Evolutionary conservation across 2,329 filamentous ascomycete genomes (phyloP).

Genomic region (Myriosclerotinia scirpicola): DNA sequence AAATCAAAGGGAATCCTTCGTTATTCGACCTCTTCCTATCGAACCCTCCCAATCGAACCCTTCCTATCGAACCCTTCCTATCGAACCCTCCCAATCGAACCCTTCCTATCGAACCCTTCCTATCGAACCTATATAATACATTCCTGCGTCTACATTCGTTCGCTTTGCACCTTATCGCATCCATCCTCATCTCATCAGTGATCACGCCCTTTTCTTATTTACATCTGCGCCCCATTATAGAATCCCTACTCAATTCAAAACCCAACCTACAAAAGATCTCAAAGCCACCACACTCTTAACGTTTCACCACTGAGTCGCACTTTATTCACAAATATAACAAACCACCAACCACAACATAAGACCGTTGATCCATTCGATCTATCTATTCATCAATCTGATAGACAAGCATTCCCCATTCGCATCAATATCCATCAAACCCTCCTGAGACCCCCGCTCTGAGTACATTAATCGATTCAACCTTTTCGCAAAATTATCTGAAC

Average conservation of each 20-base stretch:
- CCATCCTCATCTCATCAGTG: not conserved
- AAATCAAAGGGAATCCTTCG: constrained; percentile 7
- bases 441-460: constrained; percentile 6
- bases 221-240: not conserved
- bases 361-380: not conserved
- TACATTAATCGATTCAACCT: constrained; percentile 14
- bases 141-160: constrained; percentile 2
- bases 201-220: not conserved
- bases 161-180: not conserved
- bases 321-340: constrained; percentile 7
- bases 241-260: constrained; percentile 21
- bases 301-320: constrained; percentile 22
- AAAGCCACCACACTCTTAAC: constrained; percentile 23
- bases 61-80: constrained; percentile 10
- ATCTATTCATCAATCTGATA: not conserved
- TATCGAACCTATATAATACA: constrained; percentile 2
- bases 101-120: constrained; percentile 3
- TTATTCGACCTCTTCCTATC: not conserved
- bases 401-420: constrained; percentile 16
- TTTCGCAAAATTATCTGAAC: not conserved
- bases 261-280: constrained; percentile 18
- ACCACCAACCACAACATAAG: constrained; percentile 10
- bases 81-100: constrained; percentile 10
- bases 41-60: not conserved
- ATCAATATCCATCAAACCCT: constrained; percentile 3